These are phyloP conservation scores for Ilex asprella DNA, from an alignment of 257 asterid species.

Conservation along the genomic window DNA sequence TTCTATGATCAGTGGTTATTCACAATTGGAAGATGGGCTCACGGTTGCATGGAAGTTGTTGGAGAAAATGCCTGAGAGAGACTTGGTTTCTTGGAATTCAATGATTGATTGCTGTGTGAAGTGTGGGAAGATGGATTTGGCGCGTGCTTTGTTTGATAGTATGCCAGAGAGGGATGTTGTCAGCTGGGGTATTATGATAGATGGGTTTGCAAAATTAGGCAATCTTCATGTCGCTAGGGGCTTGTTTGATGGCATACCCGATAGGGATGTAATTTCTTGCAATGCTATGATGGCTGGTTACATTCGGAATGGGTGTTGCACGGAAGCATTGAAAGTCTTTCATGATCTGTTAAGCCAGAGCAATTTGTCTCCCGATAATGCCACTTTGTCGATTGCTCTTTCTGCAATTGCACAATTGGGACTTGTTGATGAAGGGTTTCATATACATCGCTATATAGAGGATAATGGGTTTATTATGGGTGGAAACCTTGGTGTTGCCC, in stretches of 20 bases:
- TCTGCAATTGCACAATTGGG: conserved; percentile 68
- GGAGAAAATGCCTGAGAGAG: conserved; percentile 52
- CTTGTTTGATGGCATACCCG: conserved; percentile 65
- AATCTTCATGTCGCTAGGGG: conserved; percentile 49
- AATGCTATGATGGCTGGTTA: conserved; percentile 89
- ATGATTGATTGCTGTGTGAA: conserved; percentile 67
- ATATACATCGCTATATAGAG: conserved; percentile 37
- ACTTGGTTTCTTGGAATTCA: conserved; percentile 84
- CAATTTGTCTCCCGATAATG: conserved; percentile 50
- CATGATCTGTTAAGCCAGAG: conserved; percentile 41
- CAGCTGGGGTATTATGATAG: conserved; percentile 80
- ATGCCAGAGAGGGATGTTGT: conserved; percentile 63
- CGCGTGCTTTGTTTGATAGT: conserved; percentile 43
- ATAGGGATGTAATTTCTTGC: conserved; percentile 76
- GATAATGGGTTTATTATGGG: conserved; percentile 33
- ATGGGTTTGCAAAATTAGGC: conserved; percentile 59
- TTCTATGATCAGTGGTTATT: conserved; percentile 59
- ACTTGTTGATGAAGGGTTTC: conserved; percentile 49
- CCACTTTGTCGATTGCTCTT: conserved; percentile 57
- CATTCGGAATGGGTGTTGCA: conserved; percentile 39
- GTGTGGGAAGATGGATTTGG: conserved; percentile 48
- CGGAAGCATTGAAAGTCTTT: conserved; percentile 60
- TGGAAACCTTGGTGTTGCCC: conserved; percentile 70
- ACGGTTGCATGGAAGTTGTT: conserved; percentile 47
- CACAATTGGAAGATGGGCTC: conserved; percentile 39